Evolutionary conservation across 1,139 yeast species (phyloP).

Genomic region (Pichia norvegensis): DNA sequence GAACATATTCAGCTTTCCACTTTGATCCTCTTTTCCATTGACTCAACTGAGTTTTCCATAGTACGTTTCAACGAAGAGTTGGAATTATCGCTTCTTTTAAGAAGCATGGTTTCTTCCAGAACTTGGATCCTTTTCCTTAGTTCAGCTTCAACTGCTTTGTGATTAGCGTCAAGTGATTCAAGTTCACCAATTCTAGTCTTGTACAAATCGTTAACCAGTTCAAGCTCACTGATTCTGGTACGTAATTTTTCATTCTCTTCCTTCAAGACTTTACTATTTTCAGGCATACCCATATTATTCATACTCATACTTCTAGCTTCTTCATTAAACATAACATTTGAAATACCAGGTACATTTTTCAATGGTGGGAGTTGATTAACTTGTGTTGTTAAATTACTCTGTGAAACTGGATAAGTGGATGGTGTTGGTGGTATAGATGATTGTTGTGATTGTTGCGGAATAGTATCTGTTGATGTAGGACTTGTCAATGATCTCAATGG

Average conservation of each 20-base stretch:
- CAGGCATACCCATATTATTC: constrained; percentile 2
- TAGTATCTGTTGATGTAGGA: constrained; percentile 9
- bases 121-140: constrained; percentile 33
- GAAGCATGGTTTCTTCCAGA: background rate
- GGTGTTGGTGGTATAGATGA: constrained; percentile 13
- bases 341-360: constrained; percentile 13
- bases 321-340: constrained; percentile 8
- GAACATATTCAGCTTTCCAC: constrained; percentile 3
- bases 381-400: constrained; percentile 8
- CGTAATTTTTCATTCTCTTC: constrained; percentile 39
- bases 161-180: constrained; percentile 51
- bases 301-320: background rate
- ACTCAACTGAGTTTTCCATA: background rate
- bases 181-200: constrained; percentile 74
- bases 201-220: constrained; percentile 80
- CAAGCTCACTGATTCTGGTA: constrained; percentile 82
- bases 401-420: background rate
- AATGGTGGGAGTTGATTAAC: constrained; percentile 8
- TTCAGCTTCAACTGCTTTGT: constrained; percentile 36
- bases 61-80: background rate
- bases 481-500: constrained; percentile 8
- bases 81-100: background rate
- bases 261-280: constrained; percentile 28
- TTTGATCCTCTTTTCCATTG: constrained; percentile 8
- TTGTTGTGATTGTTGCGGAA: constrained; percentile 10